phyloP scores from a whole-genome alignment of 192 early-diverging fungal genomes.

The Coemansia sp. region DNA sequence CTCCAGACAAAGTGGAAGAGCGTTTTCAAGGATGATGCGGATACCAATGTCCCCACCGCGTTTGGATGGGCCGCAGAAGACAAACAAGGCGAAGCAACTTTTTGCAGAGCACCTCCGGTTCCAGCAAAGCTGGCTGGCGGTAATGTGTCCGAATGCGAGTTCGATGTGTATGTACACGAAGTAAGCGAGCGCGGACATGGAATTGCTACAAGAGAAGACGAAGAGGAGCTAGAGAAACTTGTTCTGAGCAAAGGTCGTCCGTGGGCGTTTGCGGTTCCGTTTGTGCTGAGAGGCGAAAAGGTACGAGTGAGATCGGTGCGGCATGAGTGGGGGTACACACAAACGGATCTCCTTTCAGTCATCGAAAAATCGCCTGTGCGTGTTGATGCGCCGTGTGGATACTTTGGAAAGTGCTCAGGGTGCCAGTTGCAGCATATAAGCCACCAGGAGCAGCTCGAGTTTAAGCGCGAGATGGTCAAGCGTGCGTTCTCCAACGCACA shows the following conservation, averaged over 20 bases:
- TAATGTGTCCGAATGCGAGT: constrained; percentile 26
- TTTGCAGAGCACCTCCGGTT: constrained; percentile 32
- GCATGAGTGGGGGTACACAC: constrained; percentile 54
- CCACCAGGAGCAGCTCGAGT: constrained; percentile 60
- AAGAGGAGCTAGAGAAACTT: constrained; percentile 27
- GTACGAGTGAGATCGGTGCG: constrained; percentile 37
- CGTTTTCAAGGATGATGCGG: background rate
- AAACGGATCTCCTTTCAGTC: constrained; percentile 35
- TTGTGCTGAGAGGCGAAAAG: constrained; percentile 41
- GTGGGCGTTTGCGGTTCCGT: constrained; percentile 42
- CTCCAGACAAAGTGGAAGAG: constrained; percentile 25
- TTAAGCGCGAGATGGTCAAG: constrained; percentile 60
- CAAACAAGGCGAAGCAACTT: constrained; percentile 23
- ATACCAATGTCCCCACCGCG: constrained; percentile 10
- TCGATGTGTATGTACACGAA: constrained; percentile 44
- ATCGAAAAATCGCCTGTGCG: constrained; percentile 32
- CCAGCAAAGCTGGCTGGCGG: constrained; percentile 43
- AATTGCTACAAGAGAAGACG: constrained; percentile 40
- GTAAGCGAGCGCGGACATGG: constrained; percentile 43
- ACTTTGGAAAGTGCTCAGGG: constrained; percentile 62
- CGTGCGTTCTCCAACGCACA: constrained; percentile 53
- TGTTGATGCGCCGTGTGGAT: constrained; percentile 58
- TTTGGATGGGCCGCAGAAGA: constrained; percentile 44
- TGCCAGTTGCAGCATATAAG: constrained; percentile 65
- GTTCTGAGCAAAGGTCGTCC: constrained; percentile 26